These are phyloP conservation scores for Leccinum longicurvipes DNA, from an alignment of 768 basidiomycete genomes.

Conservation along the genomic window DNA sequence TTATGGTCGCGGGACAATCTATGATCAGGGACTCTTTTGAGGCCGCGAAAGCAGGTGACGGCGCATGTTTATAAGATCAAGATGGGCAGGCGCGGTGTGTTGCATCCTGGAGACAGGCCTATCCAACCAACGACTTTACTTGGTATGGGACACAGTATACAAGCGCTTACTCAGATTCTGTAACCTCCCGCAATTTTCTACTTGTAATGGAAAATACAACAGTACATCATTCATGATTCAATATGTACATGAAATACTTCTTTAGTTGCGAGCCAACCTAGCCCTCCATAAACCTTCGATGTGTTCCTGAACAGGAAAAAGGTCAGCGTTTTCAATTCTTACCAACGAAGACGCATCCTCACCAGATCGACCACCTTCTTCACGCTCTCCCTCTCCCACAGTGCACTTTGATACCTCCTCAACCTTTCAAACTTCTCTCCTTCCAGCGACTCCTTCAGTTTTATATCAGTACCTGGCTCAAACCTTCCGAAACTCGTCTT, in stretches of 20 bases:
- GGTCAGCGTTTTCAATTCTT: background rate
- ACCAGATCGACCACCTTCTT: conserved; percentile 6
- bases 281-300: background rate
- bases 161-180: no score
- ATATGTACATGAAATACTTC: background rate
- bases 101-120: no score
- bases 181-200: background rate
- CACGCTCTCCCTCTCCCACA: conserved; percentile 38
- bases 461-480: conserved; percentile 44
- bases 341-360: background rate
- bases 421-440: conserved; percentile 44
- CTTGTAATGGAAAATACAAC: background rate
- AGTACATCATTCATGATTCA: background rate
- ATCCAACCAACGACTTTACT: no score
- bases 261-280: background rate
- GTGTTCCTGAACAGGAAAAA: conserved; percentile 1
- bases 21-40: no score
- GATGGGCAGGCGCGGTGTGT: no score
- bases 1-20: no score
- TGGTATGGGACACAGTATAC: no score
- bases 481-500: conserved; percentile 50
- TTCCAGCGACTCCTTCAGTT: conserved; percentile 40
- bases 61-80: no score
- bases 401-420: conserved; percentile 44
- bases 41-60: no score